Base-by-base conservation (phyloP, 148 eudicot genomes). In the Nepenthes gracilis region DNA sequence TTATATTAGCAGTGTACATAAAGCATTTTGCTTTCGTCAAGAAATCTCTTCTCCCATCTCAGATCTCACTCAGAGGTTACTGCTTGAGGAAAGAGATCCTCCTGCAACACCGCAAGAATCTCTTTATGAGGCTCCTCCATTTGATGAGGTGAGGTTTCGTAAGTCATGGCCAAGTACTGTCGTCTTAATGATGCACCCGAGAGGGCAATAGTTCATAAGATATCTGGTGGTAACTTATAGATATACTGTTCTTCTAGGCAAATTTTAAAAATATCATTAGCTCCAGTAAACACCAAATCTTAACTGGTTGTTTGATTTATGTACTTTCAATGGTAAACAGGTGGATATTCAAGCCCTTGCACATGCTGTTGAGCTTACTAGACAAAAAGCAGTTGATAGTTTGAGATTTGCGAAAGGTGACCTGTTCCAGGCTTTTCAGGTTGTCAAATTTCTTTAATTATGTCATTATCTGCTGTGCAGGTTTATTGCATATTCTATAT, bases 331-430 rank as follows among this genome's bases (percentile, higher is more conserved):
- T 38, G 55, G 37, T 65, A 38, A 60, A 51, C 81, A 93, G 98
- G 91, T 80, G 73, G 98, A 93, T 70, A 81, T 93, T 72, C 98
- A 88, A 78, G 95, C 96, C 58, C 85, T 93, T 72, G 96, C 91
- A 38, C 96, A 88, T 75, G 98, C 98, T 74, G 98, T 93, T 52
- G 85, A 88, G 79, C 91, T 93, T 47, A 88, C 98, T 15, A 78
- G 98, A 70, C 98, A 93, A 60, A 86, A 83, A 66, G 98, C 96
- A 2, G 82, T 88, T 59, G 96, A 88, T 68, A 93, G 98, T 75
- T 70, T 93, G 79, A 84, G 82, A 77, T 75, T 84, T 76, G 86
- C 98, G 0, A 88, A 79, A 79, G 95, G 95, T 58, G 96, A 93
- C 73, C 54, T 85, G 61, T 69, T 71, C 62, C 86, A 79, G 72